phyloP scores from a whole-genome alignment of 805 yeast genomes.

The Hanseniaspora thailandica region DNA sequence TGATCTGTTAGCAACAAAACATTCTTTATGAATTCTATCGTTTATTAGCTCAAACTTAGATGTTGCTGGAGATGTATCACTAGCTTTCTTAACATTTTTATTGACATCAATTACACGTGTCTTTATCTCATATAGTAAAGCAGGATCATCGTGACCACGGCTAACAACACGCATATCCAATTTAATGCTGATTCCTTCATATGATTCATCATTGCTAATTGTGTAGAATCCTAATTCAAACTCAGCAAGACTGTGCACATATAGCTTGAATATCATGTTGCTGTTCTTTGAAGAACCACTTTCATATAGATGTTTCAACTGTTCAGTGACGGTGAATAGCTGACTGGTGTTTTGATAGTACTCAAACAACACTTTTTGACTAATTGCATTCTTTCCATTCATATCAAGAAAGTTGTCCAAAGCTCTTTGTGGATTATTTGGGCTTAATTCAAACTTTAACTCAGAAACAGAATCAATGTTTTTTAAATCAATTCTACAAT shows the following conservation, averaged over 20 bases:
- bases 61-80: not conserved
- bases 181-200: not conserved
- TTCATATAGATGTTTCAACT: conserved; percentile 12
- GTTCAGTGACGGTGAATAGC: conserved; percentile 21
- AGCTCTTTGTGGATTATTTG: conserved; percentile 28
- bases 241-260: conserved; percentile 7
- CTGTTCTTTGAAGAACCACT: no score
- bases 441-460: conserved; percentile 24
- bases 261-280: not conserved
- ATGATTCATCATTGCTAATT: not conserved
- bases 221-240: conserved; percentile 9
- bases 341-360: conserved; percentile 29
- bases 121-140: not conserved
- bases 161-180: not conserved
- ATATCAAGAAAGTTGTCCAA: conserved; percentile 27
- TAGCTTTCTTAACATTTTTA: not conserved
- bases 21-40: conserved; percentile 4
- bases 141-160: not conserved
- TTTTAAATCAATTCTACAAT: conserved; percentile 24
- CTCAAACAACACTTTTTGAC: conserved; percentile 28
- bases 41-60: not conserved
- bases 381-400: conserved; percentile 18
- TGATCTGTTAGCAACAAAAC: not conserved
- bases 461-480: not conserved
- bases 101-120: not conserved